Base-by-base conservation (phyloP, 78 protist genomes). In the Bodo saltans region DNA sequence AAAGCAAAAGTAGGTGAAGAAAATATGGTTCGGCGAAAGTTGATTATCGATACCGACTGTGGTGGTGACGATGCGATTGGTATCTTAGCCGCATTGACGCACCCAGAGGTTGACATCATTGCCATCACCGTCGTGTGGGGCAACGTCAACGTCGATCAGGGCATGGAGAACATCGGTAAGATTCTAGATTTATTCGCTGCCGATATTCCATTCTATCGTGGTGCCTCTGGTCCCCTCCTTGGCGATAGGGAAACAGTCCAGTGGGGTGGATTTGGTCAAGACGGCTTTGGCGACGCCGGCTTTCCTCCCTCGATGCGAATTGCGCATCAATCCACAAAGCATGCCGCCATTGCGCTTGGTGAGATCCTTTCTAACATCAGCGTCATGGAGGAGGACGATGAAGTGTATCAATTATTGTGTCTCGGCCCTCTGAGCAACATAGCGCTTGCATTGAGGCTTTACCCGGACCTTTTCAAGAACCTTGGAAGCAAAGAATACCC, bases 41-140 rank as follows among this genome's bases (percentile, higher is more conserved):
- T 76, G 53, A 76, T 76, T 1, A 39, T 76, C 17, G 81, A 76
- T 12, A 76, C 81, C 30, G 81, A 76, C 25, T 29, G 81, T 29
- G 81, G 81, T 35, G 81, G 81, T 38, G 81, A 76, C 25, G 81
- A 76, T 40, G 81, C 81, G 39, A 38, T 76, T 33, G 81, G 42
- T 3, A 33, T 76, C 42, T 42, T 76, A 67, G 28, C n/a, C 30
- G 81, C 81, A 32, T 39, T 76, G 11, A 42, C 81, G 30, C 53
- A 76, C 12, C 69, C 81, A 35, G 25, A 23, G 30, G 81, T 76
- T 25, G 81, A 76, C 26, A 27, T 76, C 38, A 26, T 1, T 2
- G 67, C 53, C 32, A 47, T 76, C 52, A 39, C 81, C n/a, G 34
- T 41, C 37, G 12, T 68, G 11, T 76, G 81, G 81, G 81, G 81